Evolutionary conservation across 768 basidiomycete genomes (phyloP).

Genomic region (Lactarius tabidus): DNA sequence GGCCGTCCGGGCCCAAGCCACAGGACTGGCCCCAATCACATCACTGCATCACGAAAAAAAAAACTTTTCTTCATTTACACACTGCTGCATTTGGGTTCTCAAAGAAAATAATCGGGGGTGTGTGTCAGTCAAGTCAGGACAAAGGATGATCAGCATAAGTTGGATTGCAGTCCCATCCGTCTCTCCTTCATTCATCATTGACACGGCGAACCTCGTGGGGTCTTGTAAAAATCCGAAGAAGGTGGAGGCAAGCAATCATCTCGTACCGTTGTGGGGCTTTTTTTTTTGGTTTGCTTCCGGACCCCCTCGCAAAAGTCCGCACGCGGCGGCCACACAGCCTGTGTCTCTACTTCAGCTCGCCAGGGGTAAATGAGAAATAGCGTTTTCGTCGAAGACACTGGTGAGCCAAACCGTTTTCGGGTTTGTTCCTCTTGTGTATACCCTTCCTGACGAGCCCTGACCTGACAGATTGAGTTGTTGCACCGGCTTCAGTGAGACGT

Average conservation of each 20-base stretch:
- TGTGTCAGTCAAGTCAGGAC: neutral
- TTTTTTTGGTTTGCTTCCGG: slow-evolving; percentile 13
- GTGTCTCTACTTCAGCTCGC: neutral
- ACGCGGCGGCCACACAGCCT: neutral
- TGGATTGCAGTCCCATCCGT: too few species aligned
- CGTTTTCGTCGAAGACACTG: neutral
- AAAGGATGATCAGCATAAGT: neutral
- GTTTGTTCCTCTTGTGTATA: neutral
- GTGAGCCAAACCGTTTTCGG: neutral
- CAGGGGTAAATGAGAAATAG: neutral
- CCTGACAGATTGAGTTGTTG: neutral
- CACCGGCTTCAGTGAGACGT: too few species aligned
- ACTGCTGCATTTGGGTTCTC: neutral
- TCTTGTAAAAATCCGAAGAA: slow-evolving; percentile 9
- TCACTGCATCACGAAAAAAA: neutral
- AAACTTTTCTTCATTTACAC: neutral
- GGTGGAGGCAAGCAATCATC: neutral
- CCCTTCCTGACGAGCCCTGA: neutral
- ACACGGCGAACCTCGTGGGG: neutral
- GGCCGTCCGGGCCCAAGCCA: neutral
- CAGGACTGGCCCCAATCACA: neutral
- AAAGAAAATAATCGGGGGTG: neutral
- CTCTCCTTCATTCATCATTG: neutral
- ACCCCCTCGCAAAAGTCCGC: slow-evolving; percentile 8
- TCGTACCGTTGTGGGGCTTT: neutral